Evolutionary conservation across 768 basidiomycete species (phyloP), one percentile per base, ranked within the genome.

Genomic region (Ephemerocybe angulata): DNA sequence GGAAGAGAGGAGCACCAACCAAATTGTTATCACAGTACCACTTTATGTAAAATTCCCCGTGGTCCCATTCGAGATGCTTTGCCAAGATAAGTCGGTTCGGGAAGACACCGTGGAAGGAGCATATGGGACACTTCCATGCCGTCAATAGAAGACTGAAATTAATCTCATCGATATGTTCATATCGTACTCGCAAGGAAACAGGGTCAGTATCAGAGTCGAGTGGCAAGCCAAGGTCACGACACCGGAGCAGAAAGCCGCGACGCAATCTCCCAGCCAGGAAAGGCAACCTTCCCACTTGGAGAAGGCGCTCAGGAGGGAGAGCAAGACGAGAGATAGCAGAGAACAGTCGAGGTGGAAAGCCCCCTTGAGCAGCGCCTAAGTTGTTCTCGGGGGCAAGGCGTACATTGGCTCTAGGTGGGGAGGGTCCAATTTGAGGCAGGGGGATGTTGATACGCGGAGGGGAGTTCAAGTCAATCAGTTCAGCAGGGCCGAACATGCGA

Each of bases 361-460:
- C 25, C 12, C 43, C 12, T 46, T 42, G n/a, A 56, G 53, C 12
- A 60, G 33, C 3, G 57, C 49, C 24, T 25, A 24, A n/a, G 53
- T 48, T 13, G 50, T 40, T 4, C 10, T 13, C 24, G 37, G 37
- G 19, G 37, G 40, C 21, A 27, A 29, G 13, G 22, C 52, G 15
- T 53, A 35, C 29, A 10, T 51, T 22, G 15, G 35, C 38, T 17
- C n/a, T n/a, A n/a, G 28, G 27, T 22, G 48, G 48, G 13, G 22
- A 21, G 3, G 50, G 53, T 35, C 13, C 44, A 27, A 60, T 58
- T 50, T 62, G 62, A n/a, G 62, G 62, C 8, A 62, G 55, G 4
- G 59, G 40, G 8, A 62, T 60, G 13, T 54, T 56, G 40, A 62
- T 60, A 28, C 29, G 29, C 4, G 62, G 62, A 7, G 62, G 62